Conservation (phyloP, 495 filamentous ascomycete genomes). For the Opeltia flavorubescens region DNA sequence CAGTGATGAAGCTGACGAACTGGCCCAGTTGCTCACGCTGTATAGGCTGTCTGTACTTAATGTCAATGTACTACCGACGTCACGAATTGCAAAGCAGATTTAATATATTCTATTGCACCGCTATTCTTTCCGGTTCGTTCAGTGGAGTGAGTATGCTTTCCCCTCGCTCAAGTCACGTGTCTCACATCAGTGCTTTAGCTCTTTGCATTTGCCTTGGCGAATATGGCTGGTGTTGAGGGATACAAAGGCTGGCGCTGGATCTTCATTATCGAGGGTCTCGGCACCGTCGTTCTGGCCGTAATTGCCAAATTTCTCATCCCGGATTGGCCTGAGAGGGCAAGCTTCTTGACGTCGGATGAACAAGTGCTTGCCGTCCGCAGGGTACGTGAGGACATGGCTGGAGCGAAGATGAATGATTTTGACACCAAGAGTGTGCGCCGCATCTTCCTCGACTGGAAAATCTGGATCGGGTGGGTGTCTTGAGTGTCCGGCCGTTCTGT, state of each 20-base stretch:
- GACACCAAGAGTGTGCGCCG: conserved; percentile 31
- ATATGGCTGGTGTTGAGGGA: conserved; percentile 38
- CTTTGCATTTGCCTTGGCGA: conserved; percentile 43
- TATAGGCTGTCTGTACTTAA: conserved; percentile 34
- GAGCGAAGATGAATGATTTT: conserved; percentile 34
- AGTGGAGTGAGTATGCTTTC: conserved; percentile 30
- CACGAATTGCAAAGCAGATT: conserved; percentile 46
- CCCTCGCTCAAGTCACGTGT: not conserved
- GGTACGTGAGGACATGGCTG: conserved; percentile 26
- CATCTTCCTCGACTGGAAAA: conserved; percentile 40
- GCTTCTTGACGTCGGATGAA: conserved; percentile 35
- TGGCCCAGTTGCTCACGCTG: no score
- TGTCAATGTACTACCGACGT: conserved; percentile 49
- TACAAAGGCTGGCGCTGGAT: conserved; percentile 45
- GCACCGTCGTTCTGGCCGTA: conserved; percentile 31
- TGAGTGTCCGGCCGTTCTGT: not conserved
- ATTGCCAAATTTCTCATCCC: conserved; percentile 37
- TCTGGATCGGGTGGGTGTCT: conserved; percentile 31
- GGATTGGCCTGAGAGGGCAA: conserved; percentile 40
- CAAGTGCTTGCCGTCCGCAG: conserved; percentile 28
- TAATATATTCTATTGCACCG: conserved; percentile 43
- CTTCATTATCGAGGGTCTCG: conserved; percentile 50
- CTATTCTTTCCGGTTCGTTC: conserved; percentile 45
- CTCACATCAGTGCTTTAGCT: conserved; percentile 22
- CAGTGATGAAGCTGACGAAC: no score